Evolutionary conservation across 768 basidiomycete genomes (phyloP), one percentile per base, ranked within the genome.

Genomic region (Boletus rubroflammeus): DNA sequence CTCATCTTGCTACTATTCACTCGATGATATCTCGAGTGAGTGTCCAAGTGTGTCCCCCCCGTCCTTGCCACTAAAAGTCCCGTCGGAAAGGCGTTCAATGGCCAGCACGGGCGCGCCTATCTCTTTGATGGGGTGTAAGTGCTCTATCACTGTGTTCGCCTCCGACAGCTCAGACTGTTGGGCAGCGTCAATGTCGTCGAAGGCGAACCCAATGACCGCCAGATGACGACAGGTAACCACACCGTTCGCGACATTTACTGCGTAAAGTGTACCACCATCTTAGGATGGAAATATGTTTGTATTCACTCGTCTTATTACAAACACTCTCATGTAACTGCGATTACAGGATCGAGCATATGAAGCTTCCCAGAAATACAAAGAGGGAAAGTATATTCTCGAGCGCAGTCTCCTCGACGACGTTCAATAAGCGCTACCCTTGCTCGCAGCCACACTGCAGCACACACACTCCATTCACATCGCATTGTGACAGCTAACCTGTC

Each of bases 241-340:
- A 91, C 88, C 26, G 96, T 99, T 32, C 86, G 96, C 53, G 96
- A 99, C 70, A 93, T 98, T 58, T 91, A 83, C 72, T 99, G 96
- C 73, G 75, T 79, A 78, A 96, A 95, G 72, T 99, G 96, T 72
- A 81, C 83, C 55, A 82, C 81, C 47, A 82, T 80, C 17, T 80
- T 99, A 31, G 96, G 96, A 52, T 98, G 97, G 96, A 98, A 98
- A 93, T 99, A 99, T 71, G 97, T 92, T 68, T 38, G 64, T 66
- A 34, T 25, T 23, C 32, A 2, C 32, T 10, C 48, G 26, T 50
- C 31, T 15, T 11, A 28, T 17, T 42, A 8, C 31, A 31, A 34
- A 19, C 35, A 6, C 40, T 50, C 56, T 58, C 50, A 49, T 41
- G 28, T 44, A 31, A 50, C 41, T 13, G 47, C 47, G 19, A 47